Conservation (phyloP, 352 stramenopile genomes). For the Pythium coloratum region DNA sequence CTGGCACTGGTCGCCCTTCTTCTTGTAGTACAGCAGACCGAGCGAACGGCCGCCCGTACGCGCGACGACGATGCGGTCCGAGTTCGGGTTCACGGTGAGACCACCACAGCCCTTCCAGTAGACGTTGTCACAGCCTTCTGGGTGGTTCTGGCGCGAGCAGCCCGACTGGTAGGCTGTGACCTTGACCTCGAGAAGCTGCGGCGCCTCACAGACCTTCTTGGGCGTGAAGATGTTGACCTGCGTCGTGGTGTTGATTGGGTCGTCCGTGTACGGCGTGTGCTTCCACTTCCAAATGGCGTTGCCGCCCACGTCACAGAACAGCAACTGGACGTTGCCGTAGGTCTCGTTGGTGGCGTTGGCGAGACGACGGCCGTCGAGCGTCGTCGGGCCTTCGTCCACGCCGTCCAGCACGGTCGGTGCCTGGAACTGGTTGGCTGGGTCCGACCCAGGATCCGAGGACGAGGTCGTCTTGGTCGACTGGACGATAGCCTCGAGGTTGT, state of each 20-base stretch:
- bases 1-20: slow-evolving; percentile 45
- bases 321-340: slow-evolving; percentile 39
- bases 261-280: slow-evolving; percentile 36
- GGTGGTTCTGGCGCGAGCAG: slow-evolving; percentile 85
- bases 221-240: slow-evolving; percentile 66
- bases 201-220: slow-evolving; percentile 30
- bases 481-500: slow-evolving; percentile 57
- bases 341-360: slow-evolving; percentile 33
- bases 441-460: slow-evolving; percentile 33
- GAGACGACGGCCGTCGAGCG: slow-evolving; percentile 42
- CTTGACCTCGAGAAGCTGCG: slow-evolving; percentile 40
- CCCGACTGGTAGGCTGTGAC: slow-evolving; percentile 76
- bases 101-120: slow-evolving; percentile 77
- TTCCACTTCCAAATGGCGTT: slow-evolving; percentile 81
- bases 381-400: slow-evolving; percentile 28
- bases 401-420: slow-evolving; percentile 49
- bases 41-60: slow-evolving; percentile 73
- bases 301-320: slow-evolving; percentile 72
- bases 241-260: slow-evolving; percentile 37
- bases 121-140: slow-evolving; percentile 67
- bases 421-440: slow-evolving; percentile 80
- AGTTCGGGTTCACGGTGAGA: slow-evolving; percentile 65
- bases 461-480: slow-evolving; percentile 77
- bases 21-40: slow-evolving; percentile 69
- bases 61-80: slow-evolving; percentile 71